phyloP scores from a whole-genome alignment of 371 early-diverging fungal genomes.

The Coemansia sp. region DNA sequence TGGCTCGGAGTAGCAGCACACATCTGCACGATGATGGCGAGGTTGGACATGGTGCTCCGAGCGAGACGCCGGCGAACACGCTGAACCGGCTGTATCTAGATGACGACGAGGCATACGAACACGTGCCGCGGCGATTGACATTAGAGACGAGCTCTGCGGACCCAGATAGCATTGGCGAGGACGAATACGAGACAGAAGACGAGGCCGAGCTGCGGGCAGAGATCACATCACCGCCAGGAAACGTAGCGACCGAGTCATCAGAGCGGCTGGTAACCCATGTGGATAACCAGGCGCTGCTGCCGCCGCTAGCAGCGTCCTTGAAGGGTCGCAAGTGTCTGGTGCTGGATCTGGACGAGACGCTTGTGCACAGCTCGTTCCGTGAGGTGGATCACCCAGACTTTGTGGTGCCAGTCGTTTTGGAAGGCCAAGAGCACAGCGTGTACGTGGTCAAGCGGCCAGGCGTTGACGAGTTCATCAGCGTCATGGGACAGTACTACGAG shows the following conservation, averaged over 20 bases:
- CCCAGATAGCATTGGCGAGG: slow-evolving; percentile 48
- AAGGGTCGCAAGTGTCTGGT: slow-evolving; percentile 79
- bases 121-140: slow-evolving; percentile 41
- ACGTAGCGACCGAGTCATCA: slow-evolving; percentile 48
- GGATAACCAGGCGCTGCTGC: slow-evolving; percentile 43
- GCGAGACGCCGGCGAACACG: slow-evolving; percentile 43
- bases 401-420: slow-evolving; percentile 62
- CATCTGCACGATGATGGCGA: slow-evolving; percentile 7
- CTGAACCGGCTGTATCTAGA: slow-evolving; percentile 38
- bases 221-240: slow-evolving; percentile 52
- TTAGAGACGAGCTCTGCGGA: slow-evolving; percentile 43
- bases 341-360: slow-evolving; percentile 83
- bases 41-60: slow-evolving; percentile 21
- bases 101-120: slow-evolving; percentile 46
- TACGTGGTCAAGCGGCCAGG: slow-evolving; percentile 96
- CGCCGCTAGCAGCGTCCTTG: slow-evolving; percentile 53
- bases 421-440: slow-evolving; percentile 87
- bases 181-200: slow-evolving; percentile 38
- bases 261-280: slow-evolving; percentile 52
- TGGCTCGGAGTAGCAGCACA: background rate
- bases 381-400: slow-evolving; percentile 52
- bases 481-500: slow-evolving; percentile 87
- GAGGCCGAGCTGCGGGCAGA: slow-evolving; percentile 47
- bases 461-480: slow-evolving; percentile 86
- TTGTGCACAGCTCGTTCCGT: slow-evolving; percentile 80